Base-by-base conservation (phyloP, 2,329 filamentous ascomycete species). In the Malbranchea zuffiana region DNA sequence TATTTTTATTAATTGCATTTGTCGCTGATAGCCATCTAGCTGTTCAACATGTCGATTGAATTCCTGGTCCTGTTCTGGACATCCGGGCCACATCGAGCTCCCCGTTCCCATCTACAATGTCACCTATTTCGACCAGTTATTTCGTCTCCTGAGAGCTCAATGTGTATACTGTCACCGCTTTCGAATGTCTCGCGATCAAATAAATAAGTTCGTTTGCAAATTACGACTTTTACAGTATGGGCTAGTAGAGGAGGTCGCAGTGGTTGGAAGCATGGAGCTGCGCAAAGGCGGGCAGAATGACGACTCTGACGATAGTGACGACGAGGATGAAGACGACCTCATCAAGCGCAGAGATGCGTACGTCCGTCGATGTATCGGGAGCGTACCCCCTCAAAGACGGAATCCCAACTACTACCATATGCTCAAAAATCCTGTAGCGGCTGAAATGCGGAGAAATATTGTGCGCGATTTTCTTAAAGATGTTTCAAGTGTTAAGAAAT, bases 61-160 rank as follows among this genome's bases (percentile, higher is more conserved):
- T 53, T 79, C 78, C 44, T 73, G 78, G 54, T 75, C 75, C 50
- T 98, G 92, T 57, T 85, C 88, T 5, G 92, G 92, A 40, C 92
- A 98, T 65, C 75, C 82, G 42, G 92, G 90, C 36, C 90, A 98
- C 56, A 93, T 98, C 57, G 85, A 95, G 51, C 77, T 98, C 8
- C 87, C 90, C 10, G 80, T 87, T 8, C 84, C 83, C 31, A 83
- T 95, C 35, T 98, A 96, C 58, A 88, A 98, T 60, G 84, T 88
- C n/a, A 82, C 86, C 2, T 96, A 95, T 54, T 81, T 98, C 69
- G 87, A 95, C 55, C 87, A 95, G 58, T 74, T 87, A 35, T 74
- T 92, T 45, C 80, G 83, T 29, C 69, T 98, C 30, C 71, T 98
- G 13, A 78, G 86, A 49, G 81, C 84, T 37, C 82, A 88, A 60